Evolutionary conservation across 768 basidiomycete species (phyloP), one percentile per base, ranked within the genome.

Genomic region (Boletus vermiculosoides): DNA sequence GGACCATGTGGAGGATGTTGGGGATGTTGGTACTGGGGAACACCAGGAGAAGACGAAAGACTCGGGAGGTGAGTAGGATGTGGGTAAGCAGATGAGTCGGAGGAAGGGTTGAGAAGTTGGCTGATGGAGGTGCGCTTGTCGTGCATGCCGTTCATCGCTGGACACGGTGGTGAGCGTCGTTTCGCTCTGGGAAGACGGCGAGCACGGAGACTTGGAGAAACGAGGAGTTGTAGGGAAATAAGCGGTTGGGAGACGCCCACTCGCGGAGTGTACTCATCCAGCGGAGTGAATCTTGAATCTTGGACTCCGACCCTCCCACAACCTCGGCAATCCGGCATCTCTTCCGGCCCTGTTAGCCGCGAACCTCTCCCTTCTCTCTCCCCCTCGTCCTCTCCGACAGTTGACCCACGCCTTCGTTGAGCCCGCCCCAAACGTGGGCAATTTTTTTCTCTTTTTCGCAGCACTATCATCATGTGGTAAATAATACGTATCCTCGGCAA

Each of bases 81-180:
- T 53, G 64, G 57, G 62, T 65, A 65, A n/a, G 68, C 64, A 66
- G 78, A 70, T 28, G 75, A 69, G 58, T 72, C 69, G 54, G 74
- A 73, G 56, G 79, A 73, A n/a, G 79, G 79, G 55, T 80, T 80
- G 65, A 80, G 77, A 15, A 80, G 75, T 58, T 80, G 76, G 61
- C 71, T 77, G 70, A 80, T 80, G 49, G 79, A 80, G 4, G 79
- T 81, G 39, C 79, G 78, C 65, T 80, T 80, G 68, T 80, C 79
- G 52, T 80, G 78, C 59, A 77, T 65, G 51, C 72, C 62, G 59
- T 74, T 74, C 69, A 78, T 78, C 69, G 75, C 68, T 63, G 61
- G 33, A 59, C 48, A 58, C 53, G 56, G 50, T 48, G 54, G 39
- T 39, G 60, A 60, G 62, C 53, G 55, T 53, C 57, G 51, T 58